These are phyloP conservation scores for Plantago ovata DNA, from an alignment of 257 asterid species.

Conservation along the genomic window DNA sequence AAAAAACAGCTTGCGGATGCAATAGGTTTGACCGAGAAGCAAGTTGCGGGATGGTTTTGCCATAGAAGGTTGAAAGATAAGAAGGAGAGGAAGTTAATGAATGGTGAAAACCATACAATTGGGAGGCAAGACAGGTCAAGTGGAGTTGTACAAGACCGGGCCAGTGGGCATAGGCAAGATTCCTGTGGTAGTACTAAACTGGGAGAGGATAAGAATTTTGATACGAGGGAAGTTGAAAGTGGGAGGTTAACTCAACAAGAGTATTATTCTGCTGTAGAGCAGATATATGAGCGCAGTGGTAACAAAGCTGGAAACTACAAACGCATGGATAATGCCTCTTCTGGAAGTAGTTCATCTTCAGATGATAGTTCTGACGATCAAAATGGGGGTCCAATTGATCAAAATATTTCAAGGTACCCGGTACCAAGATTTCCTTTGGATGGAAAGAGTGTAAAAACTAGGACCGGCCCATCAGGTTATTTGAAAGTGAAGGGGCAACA, in stretches of 20 bases:
- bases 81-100: slow-evolving; percentile 60
- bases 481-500: slow-evolving; percentile 73
- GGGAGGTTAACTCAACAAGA: slow-evolving; percentile 48
- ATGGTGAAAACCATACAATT: slow-evolving; percentile 39
- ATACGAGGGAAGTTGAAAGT: slow-evolving; percentile 75
- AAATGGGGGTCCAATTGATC: slow-evolving; percentile 36
- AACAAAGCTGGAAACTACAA: slow-evolving; percentile 36
- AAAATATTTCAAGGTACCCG: slow-evolving; percentile 42
- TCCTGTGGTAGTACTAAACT: slow-evolving; percentile 95
- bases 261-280: slow-evolving; percentile 45
- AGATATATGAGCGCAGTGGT: slow-evolving; percentile 45
- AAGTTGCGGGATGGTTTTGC: slow-evolving; percentile 97
- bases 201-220: slow-evolving; percentile 49
- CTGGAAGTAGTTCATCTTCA: slow-evolving; percentile 71
- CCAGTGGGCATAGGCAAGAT: slow-evolving; percentile 86
- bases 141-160: slow-evolving; percentile 72
- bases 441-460: slow-evolving; percentile 40
- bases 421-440: slow-evolving; percentile 39
- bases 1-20: slow-evolving; percentile 70
- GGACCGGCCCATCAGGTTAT: slow-evolving; percentile 91
- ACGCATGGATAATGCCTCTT: slow-evolving; percentile 49
- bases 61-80: slow-evolving; percentile 92
- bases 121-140: slow-evolving; percentile 74
- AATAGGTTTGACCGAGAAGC: slow-evolving; percentile 87
- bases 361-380: slow-evolving; percentile 37